phyloP scores from a whole-genome alignment of 2,329 filamentous ascomycete genomes.

The Aspergillus sp. region DNA sequence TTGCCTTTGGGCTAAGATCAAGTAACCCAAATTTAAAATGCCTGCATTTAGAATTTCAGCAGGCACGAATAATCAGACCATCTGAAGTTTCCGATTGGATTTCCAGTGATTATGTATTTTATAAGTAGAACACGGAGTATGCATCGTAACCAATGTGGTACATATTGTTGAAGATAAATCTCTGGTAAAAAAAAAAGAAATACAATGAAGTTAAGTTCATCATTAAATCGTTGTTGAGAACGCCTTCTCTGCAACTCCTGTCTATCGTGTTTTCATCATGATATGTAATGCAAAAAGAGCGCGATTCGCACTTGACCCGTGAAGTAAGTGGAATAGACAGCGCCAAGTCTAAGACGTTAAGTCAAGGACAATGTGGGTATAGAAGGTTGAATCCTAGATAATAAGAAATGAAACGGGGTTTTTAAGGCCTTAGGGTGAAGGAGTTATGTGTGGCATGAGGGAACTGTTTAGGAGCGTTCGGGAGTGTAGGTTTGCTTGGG shows the following conservation, averaged over 20 bases:
- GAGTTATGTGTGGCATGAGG: neutral
- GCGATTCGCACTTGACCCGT: neutral
- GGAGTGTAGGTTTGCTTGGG: conserved; percentile 74
- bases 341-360: conserved; percentile 29
- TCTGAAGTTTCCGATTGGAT: neutral
- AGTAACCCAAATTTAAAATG: neutral
- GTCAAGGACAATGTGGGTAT: conserved; percentile 35
- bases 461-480: conserved; percentile 25
- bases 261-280: conserved; percentile 15
- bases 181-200: conserved; percentile 5
- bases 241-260: conserved; percentile 23
- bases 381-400: conserved; percentile 44
- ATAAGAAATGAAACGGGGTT: conserved; percentile 22
- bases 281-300: conserved; percentile 12
- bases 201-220: conserved; percentile 15
- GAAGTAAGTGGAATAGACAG: conserved; percentile 10
- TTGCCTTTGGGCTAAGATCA: neutral
- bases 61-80: neutral
- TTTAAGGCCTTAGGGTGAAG: conserved; percentile 1
- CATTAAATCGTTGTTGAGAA: conserved; percentile 39
- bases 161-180: conserved; percentile 9
- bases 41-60: neutral
- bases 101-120: neutral
- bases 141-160: neutral
- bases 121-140: neutral